These are phyloP conservation scores for Samsoniella hepiali DNA, from an alignment of 2,329 filamentous ascomycete genomes.

Conservation along the genomic window DNA sequence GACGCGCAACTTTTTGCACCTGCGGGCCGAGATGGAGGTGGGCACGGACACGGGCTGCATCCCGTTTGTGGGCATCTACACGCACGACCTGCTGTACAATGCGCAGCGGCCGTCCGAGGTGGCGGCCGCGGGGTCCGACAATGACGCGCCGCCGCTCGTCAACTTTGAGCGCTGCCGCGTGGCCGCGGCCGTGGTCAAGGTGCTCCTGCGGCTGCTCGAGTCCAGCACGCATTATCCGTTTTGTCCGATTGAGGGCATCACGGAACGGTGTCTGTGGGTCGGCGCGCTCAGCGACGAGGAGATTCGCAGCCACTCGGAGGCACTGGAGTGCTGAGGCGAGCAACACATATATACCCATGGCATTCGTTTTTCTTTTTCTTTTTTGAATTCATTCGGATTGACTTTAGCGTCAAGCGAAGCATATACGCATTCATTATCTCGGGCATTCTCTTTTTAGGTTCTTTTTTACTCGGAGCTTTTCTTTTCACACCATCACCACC, in stretches of 20 bases:
- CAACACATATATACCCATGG: background rate
- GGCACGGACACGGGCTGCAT: constrained; percentile 70
- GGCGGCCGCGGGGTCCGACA: constrained; percentile 52
- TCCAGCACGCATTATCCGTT: constrained; percentile 73
- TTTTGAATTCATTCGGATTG: background rate
- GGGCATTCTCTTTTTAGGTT: background rate
- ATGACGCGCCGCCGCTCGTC: constrained; percentile 62
- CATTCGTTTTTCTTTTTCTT: background rate
- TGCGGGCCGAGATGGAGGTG: constrained; percentile 75
- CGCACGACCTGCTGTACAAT: constrained; percentile 79
- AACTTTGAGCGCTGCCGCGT: constrained; percentile 82
- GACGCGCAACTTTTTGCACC: constrained; percentile 71
- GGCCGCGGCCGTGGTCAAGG: constrained; percentile 75
- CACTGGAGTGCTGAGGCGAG: constrained; percentile 38
- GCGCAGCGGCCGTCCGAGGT: constrained; percentile 75
- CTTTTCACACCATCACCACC: background rate
- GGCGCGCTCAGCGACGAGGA: constrained; percentile 73
- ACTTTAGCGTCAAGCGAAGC: background rate
- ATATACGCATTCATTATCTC: constrained; percentile 3
- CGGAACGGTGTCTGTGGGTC: constrained; percentile 83
- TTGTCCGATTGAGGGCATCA: constrained; percentile 70
- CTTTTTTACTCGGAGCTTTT: background rate
- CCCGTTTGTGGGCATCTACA: constrained; percentile 80
- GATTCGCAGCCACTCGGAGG: constrained; percentile 56
- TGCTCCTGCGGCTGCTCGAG: constrained; percentile 72